Evolutionary conservation across 225 moss, liverwort and hornwort species (phyloP), one percentile per base, ranked within the genome.

Genomic region (Physcomitrium patens): DNA sequence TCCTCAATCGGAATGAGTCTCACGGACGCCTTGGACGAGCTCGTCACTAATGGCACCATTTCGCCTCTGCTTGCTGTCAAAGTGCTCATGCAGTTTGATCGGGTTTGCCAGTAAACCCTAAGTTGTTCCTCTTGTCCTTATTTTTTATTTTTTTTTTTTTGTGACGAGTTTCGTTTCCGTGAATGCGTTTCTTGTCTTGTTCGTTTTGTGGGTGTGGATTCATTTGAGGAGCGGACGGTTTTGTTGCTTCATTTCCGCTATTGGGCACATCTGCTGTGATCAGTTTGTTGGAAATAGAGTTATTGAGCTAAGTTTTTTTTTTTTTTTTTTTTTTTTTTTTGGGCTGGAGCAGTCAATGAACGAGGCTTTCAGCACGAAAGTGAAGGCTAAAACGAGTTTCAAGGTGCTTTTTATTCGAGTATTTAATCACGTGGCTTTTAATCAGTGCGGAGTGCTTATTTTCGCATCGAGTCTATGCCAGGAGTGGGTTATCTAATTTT

Each of bases 71-170:
- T 93, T 20, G 93, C 93, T 44, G 89, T 93, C 46, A 93, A 91
- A 84, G 93, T 93, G 69, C 86, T 93, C 37, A 91, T 91, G 91
- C 91, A 93, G 89, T 93, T 93, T 61, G 93, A 93, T 71, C 91
- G 84, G 92, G 92, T 90, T 60, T 62, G 20, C 31, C 22, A 7
- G 44, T 7, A 60, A 49, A 59, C 60, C 67, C 59, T 60, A 59
- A 7, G 0, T 10, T 41, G 10, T 60, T n/a, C 20, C 12, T 67
- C 22, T 58, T n/a, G n/a, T n/a, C n/a, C n/a, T n/a, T n/a, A n/a
- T n/a, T n/a, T 4, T 4, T 37, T 7, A 10, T 9, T 14, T 57
- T 28, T 13, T 22, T 22, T 64, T 66, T 26, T 20, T 1, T 9
- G 22, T 4, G 41, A 20, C 20, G 62, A 28, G 70, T 57, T n/a